Evolutionary conservation across 129 eudicot genomes (phyloP).

Genomic region (Ambrosia artemisiifolia): DNA sequence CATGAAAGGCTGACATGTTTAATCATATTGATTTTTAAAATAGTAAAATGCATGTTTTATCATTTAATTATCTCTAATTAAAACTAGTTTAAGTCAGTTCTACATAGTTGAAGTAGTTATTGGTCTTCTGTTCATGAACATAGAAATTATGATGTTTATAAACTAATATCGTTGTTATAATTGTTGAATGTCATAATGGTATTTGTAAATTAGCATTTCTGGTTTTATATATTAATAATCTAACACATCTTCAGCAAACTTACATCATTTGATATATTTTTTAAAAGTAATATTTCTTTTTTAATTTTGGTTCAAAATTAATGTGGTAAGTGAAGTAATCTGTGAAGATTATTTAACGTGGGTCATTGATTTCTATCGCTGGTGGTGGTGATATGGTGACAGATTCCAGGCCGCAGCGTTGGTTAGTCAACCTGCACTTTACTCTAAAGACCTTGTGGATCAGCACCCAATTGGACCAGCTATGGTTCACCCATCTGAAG

Average conservation of each 20-base stretch:
- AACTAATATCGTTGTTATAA: neutral
- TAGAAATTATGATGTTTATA: neutral
- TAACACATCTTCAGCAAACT: too few relatives aligned
- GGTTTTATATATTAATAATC: too few relatives aligned
- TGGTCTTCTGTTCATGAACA: neutral
- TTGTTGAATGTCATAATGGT: too few relatives aligned
- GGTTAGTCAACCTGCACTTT: constrained; percentile 42
- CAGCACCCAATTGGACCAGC: constrained; percentile 41
- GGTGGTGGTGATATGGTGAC: constrained; percentile 44
- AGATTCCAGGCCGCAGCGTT: constrained; percentile 41
- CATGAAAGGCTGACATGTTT: neutral
- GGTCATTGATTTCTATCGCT: constrained; percentile 59
- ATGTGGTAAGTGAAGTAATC: too few relatives aligned
- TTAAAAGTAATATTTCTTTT: too few relatives aligned
- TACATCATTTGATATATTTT: too few relatives aligned
- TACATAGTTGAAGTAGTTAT: neutral
- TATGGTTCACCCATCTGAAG: constrained; percentile 39
- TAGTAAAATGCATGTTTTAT: too few relatives aligned
- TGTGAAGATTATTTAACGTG: too few relatives aligned
- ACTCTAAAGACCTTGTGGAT: constrained; percentile 37
- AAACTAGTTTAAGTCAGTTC: neutral
- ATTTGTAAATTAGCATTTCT: constrained; percentile 45
- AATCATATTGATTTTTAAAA: too few relatives aligned
- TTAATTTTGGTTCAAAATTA: too few relatives aligned
- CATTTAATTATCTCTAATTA: constrained; percentile 2